Base-by-base conservation (phyloP, 169 alveolate species). In the Cryptosporidium meleagridis region DNA sequence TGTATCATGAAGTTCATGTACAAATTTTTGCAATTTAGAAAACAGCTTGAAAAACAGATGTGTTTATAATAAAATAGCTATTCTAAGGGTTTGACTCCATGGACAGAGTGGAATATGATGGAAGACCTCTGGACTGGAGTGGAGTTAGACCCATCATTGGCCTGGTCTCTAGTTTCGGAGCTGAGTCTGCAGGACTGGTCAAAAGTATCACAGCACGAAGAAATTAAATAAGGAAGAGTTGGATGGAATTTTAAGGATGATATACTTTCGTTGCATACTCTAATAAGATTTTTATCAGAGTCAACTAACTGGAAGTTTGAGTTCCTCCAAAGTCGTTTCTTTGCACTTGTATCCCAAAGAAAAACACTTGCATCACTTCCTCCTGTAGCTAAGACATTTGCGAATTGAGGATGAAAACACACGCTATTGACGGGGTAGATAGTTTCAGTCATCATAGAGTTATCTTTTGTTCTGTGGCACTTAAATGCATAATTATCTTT, bases 251-350 rank as follows among this genome's bases (percentile, higher is more conserved):
- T 80, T 14, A 80, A 33, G 18, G 62, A 44, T 37, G 89, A 59
- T 39, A 80, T 45, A 35, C 89, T 52, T 44, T 80, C 89, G 4
- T 65, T 80, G 65, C 75, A 61, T 16, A n/a, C 44, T 41, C 75
- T 9, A 10, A 65, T 80, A 12, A 31, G 62, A 29, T 59, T 62
- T 65, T 29, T 26, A 21, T 62, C 75, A 8, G 73, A 41, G 45
- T 80, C 89, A 62, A 65, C 69, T 12, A 80, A 16, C 21, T 80
- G 80, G 68, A 80, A 62, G 62, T 44, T 65, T 58, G 89, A 65
- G 53, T 65, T 80, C 68, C 68, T 80, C 89, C 89, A 80, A 29
- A 80, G 89, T 23, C 89, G 69, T 80, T 80, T 80, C 48, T 80
- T 80, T 48, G 89, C 89, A 41, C 14, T 62, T 18, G 80, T 80